These are phyloP conservation scores for Hydnomerulius pinastri DNA, from an alignment of 768 basidiomycete species.

Conservation along the genomic window DNA sequence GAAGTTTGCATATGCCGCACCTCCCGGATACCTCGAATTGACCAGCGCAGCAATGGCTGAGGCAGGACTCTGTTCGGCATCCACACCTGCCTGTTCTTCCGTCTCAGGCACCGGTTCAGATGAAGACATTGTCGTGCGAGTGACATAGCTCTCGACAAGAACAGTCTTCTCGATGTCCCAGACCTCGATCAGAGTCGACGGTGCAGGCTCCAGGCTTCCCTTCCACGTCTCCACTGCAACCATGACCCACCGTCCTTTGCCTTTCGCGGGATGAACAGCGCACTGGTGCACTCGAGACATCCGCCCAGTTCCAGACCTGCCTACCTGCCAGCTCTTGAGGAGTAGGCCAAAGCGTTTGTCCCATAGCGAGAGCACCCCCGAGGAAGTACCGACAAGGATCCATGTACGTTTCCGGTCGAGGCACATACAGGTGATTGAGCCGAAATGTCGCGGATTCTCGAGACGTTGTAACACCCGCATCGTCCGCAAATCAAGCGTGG, in stretches of 20 bases:
- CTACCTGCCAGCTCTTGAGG: slow-evolving; percentile 85
- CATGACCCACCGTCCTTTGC: slow-evolving; percentile 88
- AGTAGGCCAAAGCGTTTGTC: slow-evolving; percentile 92
- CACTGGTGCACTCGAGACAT: slow-evolving; percentile 70
- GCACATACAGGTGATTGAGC: slow-evolving; percentile 84
- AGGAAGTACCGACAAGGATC: slow-evolving; percentile 86
- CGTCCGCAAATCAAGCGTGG: slow-evolving; percentile 79
- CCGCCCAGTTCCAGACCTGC: slow-evolving; percentile 51
- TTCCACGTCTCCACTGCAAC: slow-evolving; percentile 69
- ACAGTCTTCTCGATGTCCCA: slow-evolving; percentile 88
- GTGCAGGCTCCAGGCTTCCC: slow-evolving; percentile 38
- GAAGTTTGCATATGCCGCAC: slow-evolving; percentile 25
- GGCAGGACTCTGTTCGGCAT: slow-evolving; percentile 65
- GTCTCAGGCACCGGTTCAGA: slow-evolving; percentile 56
- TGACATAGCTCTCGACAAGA: slow-evolving; percentile 79
- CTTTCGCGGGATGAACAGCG: slow-evolving; percentile 81
- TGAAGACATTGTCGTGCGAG: slow-evolving; percentile 46
- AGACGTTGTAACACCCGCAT: slow-evolving; percentile 77
- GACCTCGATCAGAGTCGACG: slow-evolving; percentile 68
- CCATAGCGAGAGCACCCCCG: slow-evolving; percentile 87
- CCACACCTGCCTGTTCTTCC: slow-evolving; percentile 49
- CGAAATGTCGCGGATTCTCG: slow-evolving; percentile 83
- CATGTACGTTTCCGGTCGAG: slow-evolving; percentile 83
- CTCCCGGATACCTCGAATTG: slow-evolving; percentile 57
- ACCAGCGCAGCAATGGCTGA: slow-evolving; percentile 80